phyloP scores from a whole-genome alignment of 2,329 filamentous ascomycete genomes.

The Daldinia sp. region DNA sequence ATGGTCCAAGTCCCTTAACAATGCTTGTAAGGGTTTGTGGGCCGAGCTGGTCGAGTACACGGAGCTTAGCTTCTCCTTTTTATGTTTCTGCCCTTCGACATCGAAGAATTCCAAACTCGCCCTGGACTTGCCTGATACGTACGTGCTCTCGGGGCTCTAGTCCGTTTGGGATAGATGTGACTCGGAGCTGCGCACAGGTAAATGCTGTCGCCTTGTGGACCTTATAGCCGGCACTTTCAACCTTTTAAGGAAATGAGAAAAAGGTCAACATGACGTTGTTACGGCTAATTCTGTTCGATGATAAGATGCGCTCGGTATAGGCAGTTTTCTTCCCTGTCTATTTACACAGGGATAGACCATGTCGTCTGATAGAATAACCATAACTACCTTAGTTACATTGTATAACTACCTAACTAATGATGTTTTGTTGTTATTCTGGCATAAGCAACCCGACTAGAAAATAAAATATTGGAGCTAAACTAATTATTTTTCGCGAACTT shows the following conservation, averaged over 20 bases:
- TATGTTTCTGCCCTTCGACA: conserved; percentile 6
- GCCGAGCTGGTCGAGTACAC: conserved; percentile 5
- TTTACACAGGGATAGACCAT: conserved; percentile 17
- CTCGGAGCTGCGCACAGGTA: conserved; percentile 19
- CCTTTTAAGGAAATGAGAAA: conserved; percentile 31
- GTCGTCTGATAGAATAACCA: conserved; percentile 2
- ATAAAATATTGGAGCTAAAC: conserved; percentile 1
- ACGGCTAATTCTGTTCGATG: conserved; percentile 21
- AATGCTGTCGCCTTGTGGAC: conserved; percentile 27
- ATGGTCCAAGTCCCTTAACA: conserved; percentile 8
- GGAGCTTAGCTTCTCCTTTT: conserved; percentile 11
- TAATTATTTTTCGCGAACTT: conserved; percentile 7
- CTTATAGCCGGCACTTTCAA: conserved; percentile 25
- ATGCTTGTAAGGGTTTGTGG: conserved; percentile 29
- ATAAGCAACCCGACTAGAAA: background rate
- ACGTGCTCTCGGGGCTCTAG: conserved; percentile 31
- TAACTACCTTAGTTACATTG: no score
- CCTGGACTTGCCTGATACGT: background rate
- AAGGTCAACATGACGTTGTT: conserved; percentile 33
- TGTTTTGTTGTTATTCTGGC: background rate
- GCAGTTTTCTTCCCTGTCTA: conserved; percentile 21
- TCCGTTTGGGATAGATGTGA: conserved; percentile 34
- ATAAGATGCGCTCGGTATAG: conserved; percentile 22
- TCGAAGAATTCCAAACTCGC: conserved; percentile 7
- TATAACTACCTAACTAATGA: background rate